Evolutionary conservation across 805 yeast species (phyloP), one percentile per base, ranked within the genome.

Genomic region (Barnettozyma salicaria): DNA sequence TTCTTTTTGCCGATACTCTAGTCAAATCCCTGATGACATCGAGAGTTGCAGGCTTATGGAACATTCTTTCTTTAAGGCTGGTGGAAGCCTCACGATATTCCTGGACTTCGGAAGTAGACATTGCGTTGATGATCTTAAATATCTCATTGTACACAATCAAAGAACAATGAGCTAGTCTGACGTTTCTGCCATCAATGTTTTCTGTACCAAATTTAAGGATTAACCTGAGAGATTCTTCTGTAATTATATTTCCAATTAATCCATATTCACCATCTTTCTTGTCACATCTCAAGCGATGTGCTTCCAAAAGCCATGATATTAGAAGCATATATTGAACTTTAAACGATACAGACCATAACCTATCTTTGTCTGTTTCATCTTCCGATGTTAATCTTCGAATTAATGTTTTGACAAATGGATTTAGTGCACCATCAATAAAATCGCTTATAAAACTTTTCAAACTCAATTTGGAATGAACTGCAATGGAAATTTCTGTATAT

Each of bases 391-490:
- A 55, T 41, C 64, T 59, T 50, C 61, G 64, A 8, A 83, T 68
- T 10, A 81, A 61, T 20, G 74, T 64, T 32, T 58, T 64, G 34
- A 85, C 63, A 19, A 88, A 58, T 13, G 76, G 76, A 49, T 85
- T 84, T 59, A 84, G 86, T 12, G 88, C 77, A 22, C 86, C 80
- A 40, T 85, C 88, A 5, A 76, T 59, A 46, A 88, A 81, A 39
- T 76, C 74, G 12, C 67, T 54, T 14, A 76, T 70, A 51, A 82
- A 80, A 4, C 46, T 19, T 11, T 34, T 17, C n/a, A 52, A 43
- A 3, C 26, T 30, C 12, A 27, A n/a, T 27, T 44, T 40, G 10
- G 42, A 31, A 4, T 19, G 24, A 2, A 39, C 18, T 6, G 52
- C 47, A 32, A 47, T 53, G 27, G 42, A 47, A 41, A 30, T 49